Base-by-base conservation (phyloP, 805 yeast species). In the Myxozyma sirexii region DNA sequence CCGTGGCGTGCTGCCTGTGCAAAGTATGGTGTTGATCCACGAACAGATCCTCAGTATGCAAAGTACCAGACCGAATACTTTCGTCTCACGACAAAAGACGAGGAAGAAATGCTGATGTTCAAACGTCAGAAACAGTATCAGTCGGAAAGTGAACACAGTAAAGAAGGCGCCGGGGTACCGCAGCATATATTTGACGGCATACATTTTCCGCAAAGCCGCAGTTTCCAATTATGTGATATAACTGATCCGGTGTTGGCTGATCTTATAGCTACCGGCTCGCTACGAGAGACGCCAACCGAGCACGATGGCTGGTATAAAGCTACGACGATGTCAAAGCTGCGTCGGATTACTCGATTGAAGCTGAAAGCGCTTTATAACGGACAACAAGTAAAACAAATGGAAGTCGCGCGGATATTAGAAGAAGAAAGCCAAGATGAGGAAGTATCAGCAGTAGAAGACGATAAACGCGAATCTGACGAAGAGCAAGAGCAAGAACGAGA, bases 1-100 rank as follows among this genome's bases (percentile, higher is more conserved):
- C 99, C 98, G 0, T 94, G 97, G 96, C 80, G 98, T 67, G 90
- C 90, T 60, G 83, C 94, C 10, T 90, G 87, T 71, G 84, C 91
- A 46, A 81, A 77, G 65, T 84, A 85, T 66, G 97, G 97, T 0
- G 78, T 85, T 41, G 89, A 93, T 73, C 97, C 98, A 0, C 76
- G 82, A 43, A 67, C 73, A 1, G 84, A 86, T 48, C 68, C 74
- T 0, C 70, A 76, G 12, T 85, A 78, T 66, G 85, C 88, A 60
- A 73, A 72, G 35, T 90, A 84, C 70, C 99, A 94, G 74, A 86
- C 92, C 21, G 97, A 92, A 73, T 86, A 88, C 56, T 94, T 92
- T 75, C 81, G 91, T 38, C 76, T 83, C 4, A 72, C 76, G 2
- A 54, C 54, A 6, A 59, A 50, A 19, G 58, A 53, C 17, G 60